Percentiles rank a stretch among this genome's conserved stretches.
phyloP scores from a whole-genome alignment of 495 filamentous ascomycete species.

The Penicillium canescens region DNA sequence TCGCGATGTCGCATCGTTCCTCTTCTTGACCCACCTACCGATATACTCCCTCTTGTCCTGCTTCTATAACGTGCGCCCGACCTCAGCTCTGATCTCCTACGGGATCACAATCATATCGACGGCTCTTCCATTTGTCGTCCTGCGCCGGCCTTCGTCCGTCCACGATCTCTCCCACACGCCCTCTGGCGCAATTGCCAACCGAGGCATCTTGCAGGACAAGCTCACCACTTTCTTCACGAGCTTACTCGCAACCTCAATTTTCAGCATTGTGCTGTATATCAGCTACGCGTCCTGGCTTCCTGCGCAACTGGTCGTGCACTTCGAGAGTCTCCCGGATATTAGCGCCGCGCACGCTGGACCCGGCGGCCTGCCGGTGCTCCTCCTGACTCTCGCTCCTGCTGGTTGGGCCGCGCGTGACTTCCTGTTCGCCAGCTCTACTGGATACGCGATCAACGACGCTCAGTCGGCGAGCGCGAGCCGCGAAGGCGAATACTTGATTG shows the following conservation, averaged over 20 bases:
- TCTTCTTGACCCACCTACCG: conserved; percentile 69
- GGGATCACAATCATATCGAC: conserved; percentile 65
- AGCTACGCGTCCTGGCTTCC: conserved; percentile 68
- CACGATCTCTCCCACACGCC: conserved; percentile 57
- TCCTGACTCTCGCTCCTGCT: conserved; percentile 57
- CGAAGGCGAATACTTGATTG: conserved; percentile 60
- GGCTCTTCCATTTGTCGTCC: conserved; percentile 67
- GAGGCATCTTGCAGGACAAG: conserved; percentile 67
- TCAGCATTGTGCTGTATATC: conserved; percentile 62
- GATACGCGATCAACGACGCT: conserved; percentile 45
- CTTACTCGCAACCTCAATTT: conserved; percentile 65
- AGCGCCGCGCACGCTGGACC: conserved; percentile 59
- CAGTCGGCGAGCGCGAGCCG: conserved; percentile 55
- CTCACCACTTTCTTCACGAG: conserved; percentile 62
- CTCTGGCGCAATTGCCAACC: conserved; percentile 54
- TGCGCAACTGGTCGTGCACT: conserved; percentile 64
- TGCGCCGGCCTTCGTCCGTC: conserved; percentile 62
- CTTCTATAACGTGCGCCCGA: conserved; percentile 69
- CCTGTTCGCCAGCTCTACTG: conserved; percentile 70
- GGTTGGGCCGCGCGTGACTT: conserved; percentile 71
- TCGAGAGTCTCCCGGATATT: conserved; percentile 65
- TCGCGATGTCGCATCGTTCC: conserved; percentile 68
- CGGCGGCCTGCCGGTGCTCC: conserved; percentile 42
- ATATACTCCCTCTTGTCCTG: conserved; percentile 65
- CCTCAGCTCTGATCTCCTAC: conserved; percentile 56